phyloP scores from a whole-genome alignment of 352 stramenopile genomes.

The Blastocystis sp. region DNA sequence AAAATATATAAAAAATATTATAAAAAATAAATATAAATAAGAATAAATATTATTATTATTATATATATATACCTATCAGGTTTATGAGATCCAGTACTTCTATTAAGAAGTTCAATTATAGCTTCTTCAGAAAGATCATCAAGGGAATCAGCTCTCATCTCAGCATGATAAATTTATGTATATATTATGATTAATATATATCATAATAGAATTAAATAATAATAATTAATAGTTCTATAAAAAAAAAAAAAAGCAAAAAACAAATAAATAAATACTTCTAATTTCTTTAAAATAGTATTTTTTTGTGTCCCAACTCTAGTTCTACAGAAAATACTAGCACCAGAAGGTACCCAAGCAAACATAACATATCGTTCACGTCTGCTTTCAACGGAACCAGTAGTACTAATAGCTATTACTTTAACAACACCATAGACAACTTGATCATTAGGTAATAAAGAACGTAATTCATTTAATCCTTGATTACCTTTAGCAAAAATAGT shows the following conservation, averaged over 20 bases:
- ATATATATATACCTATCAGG: too few relatives aligned
- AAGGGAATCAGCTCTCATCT: slow-evolving; percentile 20
- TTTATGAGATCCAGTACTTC: too few relatives aligned
- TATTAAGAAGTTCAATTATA: slow-evolving; percentile 21
- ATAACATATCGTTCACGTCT: slow-evolving; percentile 29
- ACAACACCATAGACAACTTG: slow-evolving; percentile 30
- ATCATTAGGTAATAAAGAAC: slow-evolving; percentile 12
- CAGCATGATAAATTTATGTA: slow-evolving; percentile 29
- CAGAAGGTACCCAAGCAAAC: slow-evolving; percentile 16
- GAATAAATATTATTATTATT: too few relatives aligned
- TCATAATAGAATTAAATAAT: too few relatives aligned
- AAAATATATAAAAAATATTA: too few relatives aligned
- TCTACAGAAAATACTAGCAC: slow-evolving; percentile 15
- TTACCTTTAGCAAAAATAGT: slow-evolving; percentile 21
- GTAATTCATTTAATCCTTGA: slow-evolving; percentile 9
- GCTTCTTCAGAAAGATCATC: slow-evolving; percentile 28
- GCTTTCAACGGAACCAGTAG: slow-evolving; percentile 1
- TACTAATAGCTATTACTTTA: slow-evolving; percentile 29
- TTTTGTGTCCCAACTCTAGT: slow-evolving; percentile 27
- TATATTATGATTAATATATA: too few relatives aligned
- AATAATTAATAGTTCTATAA: too few relatives aligned
- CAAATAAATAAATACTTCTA: too few relatives aligned
- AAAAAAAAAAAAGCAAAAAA: too few relatives aligned
- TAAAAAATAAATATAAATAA: too few relatives aligned
- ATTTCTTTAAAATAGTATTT: slow-evolving; percentile 12